A percentile compares a stretch with the other conserved stretches of the same genome.
Evolutionary conservation across 345 rosid genomes (phyloP).

Genomic region (Eutrema heterophyllum): DNA sequence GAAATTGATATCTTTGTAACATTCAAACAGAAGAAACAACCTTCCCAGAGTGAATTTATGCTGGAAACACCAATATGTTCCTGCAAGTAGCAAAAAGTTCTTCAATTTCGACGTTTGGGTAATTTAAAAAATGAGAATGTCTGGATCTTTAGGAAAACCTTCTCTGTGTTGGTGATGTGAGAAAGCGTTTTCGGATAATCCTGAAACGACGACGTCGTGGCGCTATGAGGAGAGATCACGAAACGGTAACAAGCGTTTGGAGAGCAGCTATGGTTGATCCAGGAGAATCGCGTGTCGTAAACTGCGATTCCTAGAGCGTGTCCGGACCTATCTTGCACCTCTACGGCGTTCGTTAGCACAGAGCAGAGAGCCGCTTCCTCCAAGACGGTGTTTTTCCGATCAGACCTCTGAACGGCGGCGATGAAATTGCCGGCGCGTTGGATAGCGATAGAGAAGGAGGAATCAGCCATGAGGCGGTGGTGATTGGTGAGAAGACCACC

Average conservation of each 20-base stretch:
- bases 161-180: background rate
- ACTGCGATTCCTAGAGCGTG: slow-evolving; percentile 57
- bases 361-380: slow-evolving; percentile 58
- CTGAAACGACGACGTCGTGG: background rate
- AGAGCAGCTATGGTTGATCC: slow-evolving; percentile 91
- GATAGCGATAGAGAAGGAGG: slow-evolving; percentile 34
- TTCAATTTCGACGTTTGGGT: background rate
- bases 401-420: slow-evolving; percentile 13
- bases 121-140: background rate
- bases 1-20: background rate
- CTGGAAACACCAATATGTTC: slow-evolving; percentile 20
- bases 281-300: slow-evolving; percentile 56
- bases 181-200: slow-evolving; percentile 33
- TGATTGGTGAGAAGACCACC: slow-evolving; percentile 58
- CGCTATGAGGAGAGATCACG: slow-evolving; percentile 23
- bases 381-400: slow-evolving; percentile 9
- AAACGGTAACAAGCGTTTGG: slow-evolving; percentile 81
- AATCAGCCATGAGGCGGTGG: slow-evolving; percentile 30
- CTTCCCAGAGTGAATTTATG: slow-evolving; percentile 23
- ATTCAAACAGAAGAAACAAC: slow-evolving; percentile 16
- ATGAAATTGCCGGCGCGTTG: slow-evolving; percentile 40
- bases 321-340: slow-evolving; percentile 61
- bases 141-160: background rate
- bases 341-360: slow-evolving; percentile 75
- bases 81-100: slow-evolving; percentile 28